Conservation (phyloP, 2,329 filamentous ascomycete genomes). For the Talaromyces sp. region DNA sequence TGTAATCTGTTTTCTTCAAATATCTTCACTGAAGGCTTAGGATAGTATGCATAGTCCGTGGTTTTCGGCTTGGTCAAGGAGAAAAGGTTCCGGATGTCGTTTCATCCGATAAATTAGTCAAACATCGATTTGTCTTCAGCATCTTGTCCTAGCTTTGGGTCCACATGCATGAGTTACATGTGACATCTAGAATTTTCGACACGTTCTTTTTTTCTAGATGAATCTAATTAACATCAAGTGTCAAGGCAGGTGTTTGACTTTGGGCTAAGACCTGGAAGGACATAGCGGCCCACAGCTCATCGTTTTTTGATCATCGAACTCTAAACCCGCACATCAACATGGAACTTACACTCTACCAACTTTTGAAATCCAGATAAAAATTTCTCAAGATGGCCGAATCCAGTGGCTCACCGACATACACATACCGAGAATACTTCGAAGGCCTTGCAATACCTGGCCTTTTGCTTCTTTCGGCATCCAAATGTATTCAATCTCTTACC, state of each 20-base stretch:
- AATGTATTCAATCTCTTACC: conserved; percentile 6
- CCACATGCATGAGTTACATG: not conserved
- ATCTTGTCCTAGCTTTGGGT: too few relatives aligned
- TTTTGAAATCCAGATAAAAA: not conserved
- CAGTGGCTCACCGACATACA: not conserved
- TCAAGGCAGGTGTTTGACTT: not conserved
- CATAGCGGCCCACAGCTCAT: not conserved
- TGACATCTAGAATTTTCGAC: not conserved
- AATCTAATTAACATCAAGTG: not conserved
- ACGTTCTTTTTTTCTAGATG: not conserved
- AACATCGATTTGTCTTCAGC: not conserved
- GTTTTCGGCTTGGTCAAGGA: not conserved
- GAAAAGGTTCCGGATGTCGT: not conserved
- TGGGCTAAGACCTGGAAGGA: not conserved
- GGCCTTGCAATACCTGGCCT: conserved; percentile 11
- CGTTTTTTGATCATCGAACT: not conserved
- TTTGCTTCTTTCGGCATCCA: conserved; percentile 10
- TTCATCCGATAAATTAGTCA: not conserved
- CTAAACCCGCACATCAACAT: not conserved
- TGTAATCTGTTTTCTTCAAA: not conserved
- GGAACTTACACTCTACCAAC: not conserved
- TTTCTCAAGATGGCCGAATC: not conserved
- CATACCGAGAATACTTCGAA: conserved; percentile 5
- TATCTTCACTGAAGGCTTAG: too few relatives aligned
- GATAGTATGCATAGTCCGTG: not conserved